Evolutionary conservation across 495 filamentous ascomycete genomes (phyloP).

Genomic region (Hypoxylon cercidicola): DNA sequence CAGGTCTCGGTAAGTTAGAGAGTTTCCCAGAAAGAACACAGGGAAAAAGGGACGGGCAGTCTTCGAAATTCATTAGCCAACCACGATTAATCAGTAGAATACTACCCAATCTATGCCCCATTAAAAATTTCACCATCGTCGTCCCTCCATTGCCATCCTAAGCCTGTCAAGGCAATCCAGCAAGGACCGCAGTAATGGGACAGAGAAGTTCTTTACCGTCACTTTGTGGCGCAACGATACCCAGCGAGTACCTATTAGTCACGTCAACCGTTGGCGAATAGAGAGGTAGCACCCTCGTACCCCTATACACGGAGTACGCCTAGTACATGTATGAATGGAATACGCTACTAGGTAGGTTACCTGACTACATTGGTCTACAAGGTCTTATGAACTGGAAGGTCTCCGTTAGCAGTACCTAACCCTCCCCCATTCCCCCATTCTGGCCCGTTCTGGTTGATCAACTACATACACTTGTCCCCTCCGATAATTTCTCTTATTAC

Average conservation of each 20-base stretch:
- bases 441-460: slow-evolving; percentile 46
- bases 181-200: slow-evolving; percentile 32
- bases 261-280: not conserved
- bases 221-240: no score
- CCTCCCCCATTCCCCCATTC: slow-evolving; percentile 33
- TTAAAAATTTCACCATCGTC: slow-evolving; percentile 31
- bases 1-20: slow-evolving; percentile 2
- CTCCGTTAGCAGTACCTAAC: slow-evolving; percentile 17
- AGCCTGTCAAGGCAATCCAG: not conserved
- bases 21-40: slow-evolving; percentile 32
- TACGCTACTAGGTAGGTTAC: not conserved
- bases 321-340: no score
- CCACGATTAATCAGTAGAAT: slow-evolving; percentile 30
- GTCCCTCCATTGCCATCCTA: slow-evolving; percentile 12
- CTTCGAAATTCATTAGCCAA: slow-evolving; percentile 28
- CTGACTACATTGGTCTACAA: not conserved
- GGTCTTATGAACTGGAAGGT: not conserved
- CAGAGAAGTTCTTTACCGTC: no score
- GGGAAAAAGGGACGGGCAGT: slow-evolving; percentile 4
- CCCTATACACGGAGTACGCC: slow-evolving; percentile 1
- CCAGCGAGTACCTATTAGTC: not conserved
- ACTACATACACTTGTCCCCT: slow-evolving; percentile 43
- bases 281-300: not conserved
- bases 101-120: slow-evolving; percentile 36
- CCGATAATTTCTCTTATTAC: slow-evolving; percentile 52